Evolutionary conservation across 108 stramenopile species (phyloP).

Genomic region (Skeletonema marinoi): DNA sequence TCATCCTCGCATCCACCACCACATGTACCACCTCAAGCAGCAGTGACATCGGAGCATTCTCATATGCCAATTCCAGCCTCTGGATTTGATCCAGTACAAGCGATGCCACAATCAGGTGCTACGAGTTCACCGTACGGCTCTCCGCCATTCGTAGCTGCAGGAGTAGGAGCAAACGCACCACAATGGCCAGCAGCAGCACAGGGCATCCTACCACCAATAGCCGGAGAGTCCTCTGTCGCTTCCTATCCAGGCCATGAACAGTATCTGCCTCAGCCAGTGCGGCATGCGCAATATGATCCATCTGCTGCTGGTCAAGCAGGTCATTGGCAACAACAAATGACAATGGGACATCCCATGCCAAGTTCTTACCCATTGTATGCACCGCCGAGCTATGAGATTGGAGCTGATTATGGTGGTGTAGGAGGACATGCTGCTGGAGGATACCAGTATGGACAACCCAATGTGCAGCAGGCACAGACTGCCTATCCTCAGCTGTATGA

Average conservation of each 20-base stretch:
- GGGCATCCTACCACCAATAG: background rate
- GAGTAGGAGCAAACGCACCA: background rate
- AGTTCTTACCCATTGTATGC: background rate
- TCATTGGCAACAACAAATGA: background rate
- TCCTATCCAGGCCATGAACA: background rate
- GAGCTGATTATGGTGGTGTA: background rate
- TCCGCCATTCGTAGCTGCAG: background rate
- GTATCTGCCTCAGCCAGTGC: background rate
- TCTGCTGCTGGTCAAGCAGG: background rate
- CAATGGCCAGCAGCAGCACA: background rate
- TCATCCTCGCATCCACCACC: background rate
- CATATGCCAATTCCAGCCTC: background rate
- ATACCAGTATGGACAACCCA: background rate
- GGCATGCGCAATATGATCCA: background rate
- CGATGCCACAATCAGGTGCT: background rate
- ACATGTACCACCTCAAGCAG: background rate
- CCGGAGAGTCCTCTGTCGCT: background rate
- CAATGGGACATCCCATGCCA: background rate
- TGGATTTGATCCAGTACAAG: conserved; percentile 5
- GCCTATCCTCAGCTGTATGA: background rate
- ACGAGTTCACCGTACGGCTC: background rate
- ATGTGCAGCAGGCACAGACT: background rate
- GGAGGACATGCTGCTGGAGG: background rate
- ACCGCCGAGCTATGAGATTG: background rate
- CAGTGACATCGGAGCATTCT: background rate